Base-by-base conservation (phyloP, 1,284 basidiomycete species). In the Papiliotrema laurentii region DNA sequence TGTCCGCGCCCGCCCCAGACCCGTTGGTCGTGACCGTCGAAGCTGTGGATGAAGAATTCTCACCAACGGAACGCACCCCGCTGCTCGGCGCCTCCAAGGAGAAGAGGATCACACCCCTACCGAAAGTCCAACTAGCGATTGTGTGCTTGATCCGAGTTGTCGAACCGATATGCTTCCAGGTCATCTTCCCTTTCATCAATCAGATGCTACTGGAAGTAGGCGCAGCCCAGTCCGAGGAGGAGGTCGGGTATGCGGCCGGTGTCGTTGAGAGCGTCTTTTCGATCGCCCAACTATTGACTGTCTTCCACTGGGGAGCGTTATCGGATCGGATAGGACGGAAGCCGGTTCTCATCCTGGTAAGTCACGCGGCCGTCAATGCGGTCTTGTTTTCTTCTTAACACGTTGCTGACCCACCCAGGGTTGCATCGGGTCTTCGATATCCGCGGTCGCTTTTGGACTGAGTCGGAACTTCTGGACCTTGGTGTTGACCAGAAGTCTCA, bases 121-220 rank as follows among this genome's bases (percentile, higher is more conserved):
- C 66, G 1, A 61, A 62, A 28, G 37, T 56, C 5, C 66, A 69
- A 46, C 49, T 69, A 2, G 36, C 51, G 27, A 55, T 69, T 39
- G 52, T 62, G 14, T 66, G 60, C 52, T 59, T 69, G 49, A 54
- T 69, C 13, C 53, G 66, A 16, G 54, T 63, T 5, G 61, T 63
- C 2, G 66, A 69, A 40, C 66, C 66, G 16, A 64, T 69, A 42
- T 58, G 59, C 13, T 69, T 66, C 51, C 54, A 54, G 44, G 47
- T 55, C 31, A 60, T 61, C 36, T 64, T 62, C 49, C 60, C 61
- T 6, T 64, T 60, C 38, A 58, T 62, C 51, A 59, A 50, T 42
- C 64, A 69, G 47, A 65, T 69, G 64, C 39, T 69, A 18, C 36
- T 69, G 14, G 63, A 69, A 19, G 44, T 65, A 34, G 62, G 60